phyloP scores from a whole-genome alignment of 169 alveolate species.

The Neospora caninum region DNA sequence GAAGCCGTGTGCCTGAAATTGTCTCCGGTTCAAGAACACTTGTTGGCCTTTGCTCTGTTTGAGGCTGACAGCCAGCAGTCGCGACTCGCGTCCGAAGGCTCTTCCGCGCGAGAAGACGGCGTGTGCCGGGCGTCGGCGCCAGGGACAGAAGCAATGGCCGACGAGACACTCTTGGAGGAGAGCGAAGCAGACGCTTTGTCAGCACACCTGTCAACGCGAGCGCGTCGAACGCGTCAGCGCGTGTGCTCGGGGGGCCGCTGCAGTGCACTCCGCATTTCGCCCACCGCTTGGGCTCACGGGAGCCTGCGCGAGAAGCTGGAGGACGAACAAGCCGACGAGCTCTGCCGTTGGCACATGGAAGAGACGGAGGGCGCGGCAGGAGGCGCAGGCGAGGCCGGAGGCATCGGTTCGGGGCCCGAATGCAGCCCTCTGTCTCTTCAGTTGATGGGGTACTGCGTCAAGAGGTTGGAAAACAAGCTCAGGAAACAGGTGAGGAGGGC shows the following conservation, averaged over 20 bases:
- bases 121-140: no score
- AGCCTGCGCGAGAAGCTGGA: not conserved
- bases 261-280: not conserved
- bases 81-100: no score
- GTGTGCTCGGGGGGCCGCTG: not conserved
- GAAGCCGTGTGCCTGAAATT: no score
- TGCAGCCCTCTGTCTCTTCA: not conserved
- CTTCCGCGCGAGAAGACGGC: no score
- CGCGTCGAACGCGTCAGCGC: slow-evolving; percentile 20
- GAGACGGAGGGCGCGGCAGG: not conserved
- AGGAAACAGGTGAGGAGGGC: not conserved
- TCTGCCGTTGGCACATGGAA: slow-evolving; percentile 1
- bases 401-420: not conserved
- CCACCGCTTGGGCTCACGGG: not conserved
- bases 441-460: slow-evolving; percentile 4
- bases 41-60: no score
- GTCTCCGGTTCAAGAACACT: no score
- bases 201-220: not conserved
- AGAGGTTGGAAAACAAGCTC: not conserved
- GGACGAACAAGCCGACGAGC: not conserved
- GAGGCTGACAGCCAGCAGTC: no score
- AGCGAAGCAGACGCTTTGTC: not conserved
- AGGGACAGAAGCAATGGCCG: no score
- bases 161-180: no score
- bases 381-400: not conserved